phyloP scores from a whole-genome alignment of 1,139 yeast genomes.

The Pichia sp. region DNA sequence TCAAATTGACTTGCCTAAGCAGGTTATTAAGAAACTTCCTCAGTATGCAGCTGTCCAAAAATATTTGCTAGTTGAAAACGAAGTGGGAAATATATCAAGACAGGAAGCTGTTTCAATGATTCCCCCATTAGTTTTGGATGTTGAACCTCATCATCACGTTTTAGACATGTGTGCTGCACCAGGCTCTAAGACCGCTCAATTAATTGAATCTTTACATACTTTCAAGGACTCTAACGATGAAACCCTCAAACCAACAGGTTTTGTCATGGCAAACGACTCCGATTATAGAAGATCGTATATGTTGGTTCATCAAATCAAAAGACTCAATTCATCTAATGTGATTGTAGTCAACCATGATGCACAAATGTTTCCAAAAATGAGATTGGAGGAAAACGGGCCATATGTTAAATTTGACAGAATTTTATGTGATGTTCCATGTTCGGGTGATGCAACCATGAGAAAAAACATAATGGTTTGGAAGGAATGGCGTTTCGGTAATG shows the following conservation, averaged over 20 bases:
- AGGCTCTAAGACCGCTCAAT: conserved; percentile 96
- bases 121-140: conserved; percentile 90
- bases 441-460: conserved; percentile 99
- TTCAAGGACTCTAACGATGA: conserved; percentile 39
- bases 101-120: conserved; percentile 99
- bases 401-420: conserved; percentile 81
- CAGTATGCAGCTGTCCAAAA: conserved; percentile 86
- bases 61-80: conserved; percentile 89
- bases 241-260: conserved; percentile 60
- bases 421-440: conserved; percentile 97
- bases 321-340: conserved; percentile 88
- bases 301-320: conserved; percentile 96
- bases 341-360: conserved; percentile 98
- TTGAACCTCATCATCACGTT: conserved; percentile 85
- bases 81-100: conserved; percentile 93
- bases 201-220: conserved; percentile 84
- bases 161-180: conserved; percentile 99
- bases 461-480: conserved; percentile 96
- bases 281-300: conserved; percentile 95
- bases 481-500: conserved; percentile 88
- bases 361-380: conserved; percentile 86
- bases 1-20: conserved; percentile 90
- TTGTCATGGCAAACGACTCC: conserved; percentile 93
- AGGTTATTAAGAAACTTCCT: conserved; percentile 82
- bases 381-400: conserved; percentile 42